Evolutionary conservation across 768 basidiomycete genomes (phyloP).

Genomic region (Hypholoma sublateritium): DNA sequence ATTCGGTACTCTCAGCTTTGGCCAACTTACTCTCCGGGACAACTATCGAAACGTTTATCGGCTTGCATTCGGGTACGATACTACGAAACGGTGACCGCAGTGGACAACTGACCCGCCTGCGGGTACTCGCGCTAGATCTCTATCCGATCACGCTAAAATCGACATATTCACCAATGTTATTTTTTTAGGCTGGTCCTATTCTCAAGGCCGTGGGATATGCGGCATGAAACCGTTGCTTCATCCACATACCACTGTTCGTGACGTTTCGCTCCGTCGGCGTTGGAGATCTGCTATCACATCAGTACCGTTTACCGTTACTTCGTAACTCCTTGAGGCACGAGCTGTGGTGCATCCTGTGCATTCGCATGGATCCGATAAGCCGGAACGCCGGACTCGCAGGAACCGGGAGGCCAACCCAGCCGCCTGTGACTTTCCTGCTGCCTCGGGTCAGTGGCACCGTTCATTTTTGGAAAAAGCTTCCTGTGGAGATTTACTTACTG

Average conservation of each 20-base stretch:
- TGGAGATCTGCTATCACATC: constrained; percentile 25
- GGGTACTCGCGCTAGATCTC: not conserved
- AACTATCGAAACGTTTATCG: not conserved
- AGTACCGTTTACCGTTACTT: constrained; percentile 22
- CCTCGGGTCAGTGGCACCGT: constrained; percentile 17
- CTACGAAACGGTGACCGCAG: not conserved
- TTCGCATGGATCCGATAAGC: constrained; percentile 28
- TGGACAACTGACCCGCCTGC: not conserved
- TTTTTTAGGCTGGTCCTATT: constrained; percentile 4
- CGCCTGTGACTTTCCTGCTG: constrained; percentile 25
- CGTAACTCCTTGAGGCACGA: constrained; percentile 22
- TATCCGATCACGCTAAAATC: not conserved
- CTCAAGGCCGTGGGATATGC: constrained; percentile 18
- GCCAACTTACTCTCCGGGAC: constrained; percentile 3
- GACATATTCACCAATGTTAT: not conserved
- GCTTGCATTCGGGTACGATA: not conserved
- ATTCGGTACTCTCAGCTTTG: constrained; percentile 21
- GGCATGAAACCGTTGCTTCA: constrained; percentile 18
- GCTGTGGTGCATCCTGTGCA: constrained; percentile 14
- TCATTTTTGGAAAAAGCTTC: constrained; percentile 25
- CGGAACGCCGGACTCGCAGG: constrained; percentile 22
- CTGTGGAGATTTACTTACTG: constrained; percentile 16
- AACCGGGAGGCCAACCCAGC: constrained; percentile 21
- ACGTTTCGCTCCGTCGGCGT: constrained; percentile 23
- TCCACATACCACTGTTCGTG: constrained; percentile 14